phyloP scores from a whole-genome alignment of 176 grass and related monocot species.

The Musa acuminata region DNA sequence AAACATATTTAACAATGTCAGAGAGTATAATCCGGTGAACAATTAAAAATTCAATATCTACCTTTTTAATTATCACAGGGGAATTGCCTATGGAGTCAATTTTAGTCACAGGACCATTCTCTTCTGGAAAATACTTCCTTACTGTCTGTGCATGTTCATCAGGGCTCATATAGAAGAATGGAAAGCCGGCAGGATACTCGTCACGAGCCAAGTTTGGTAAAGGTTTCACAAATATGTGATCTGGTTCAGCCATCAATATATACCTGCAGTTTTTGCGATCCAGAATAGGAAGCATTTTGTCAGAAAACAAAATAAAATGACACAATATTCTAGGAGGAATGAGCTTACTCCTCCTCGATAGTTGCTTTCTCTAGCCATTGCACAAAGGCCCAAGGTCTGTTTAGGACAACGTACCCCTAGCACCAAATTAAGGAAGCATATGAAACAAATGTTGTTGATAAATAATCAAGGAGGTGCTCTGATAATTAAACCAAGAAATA shows the following conservation, averaged over 20 bases:
- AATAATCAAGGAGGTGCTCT: not conserved
- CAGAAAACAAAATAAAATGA: not conserved
- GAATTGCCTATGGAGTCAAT: conserved; percentile 94
- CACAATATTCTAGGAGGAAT: not conserved
- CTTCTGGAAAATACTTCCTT: conserved; percentile 85
- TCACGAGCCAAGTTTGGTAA: conserved; percentile 78
- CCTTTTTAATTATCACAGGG: conserved; percentile 96
- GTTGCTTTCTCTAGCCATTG: conserved; percentile 78
- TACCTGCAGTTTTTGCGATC: conserved; percentile 55
- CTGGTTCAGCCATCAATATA: conserved; percentile 95
- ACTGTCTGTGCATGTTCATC: conserved; percentile 75
- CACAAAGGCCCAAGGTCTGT: conserved; percentile 98
- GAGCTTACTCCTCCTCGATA: conserved; percentile 73
- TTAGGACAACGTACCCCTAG: conserved; percentile 93
- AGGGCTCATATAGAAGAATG: conserved; percentile 92
- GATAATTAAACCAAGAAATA: not conserved
- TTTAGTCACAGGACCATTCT: conserved; percentile 74
- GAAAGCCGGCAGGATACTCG: conserved; percentile 60
- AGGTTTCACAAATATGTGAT: conserved; percentile 93
- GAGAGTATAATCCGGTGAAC: not conserved
- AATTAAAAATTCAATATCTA: conserved; percentile 17
- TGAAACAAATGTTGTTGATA: not conserved
- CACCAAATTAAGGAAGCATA: conserved; percentile 12
- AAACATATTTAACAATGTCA: too few species aligned
- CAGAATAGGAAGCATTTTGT: conserved; percentile 4